These are phyloP conservation scores for Cercophora newfieldiana DNA, from an alignment of 495 filamentous ascomycete genomes.

Conservation along the genomic window DNA sequence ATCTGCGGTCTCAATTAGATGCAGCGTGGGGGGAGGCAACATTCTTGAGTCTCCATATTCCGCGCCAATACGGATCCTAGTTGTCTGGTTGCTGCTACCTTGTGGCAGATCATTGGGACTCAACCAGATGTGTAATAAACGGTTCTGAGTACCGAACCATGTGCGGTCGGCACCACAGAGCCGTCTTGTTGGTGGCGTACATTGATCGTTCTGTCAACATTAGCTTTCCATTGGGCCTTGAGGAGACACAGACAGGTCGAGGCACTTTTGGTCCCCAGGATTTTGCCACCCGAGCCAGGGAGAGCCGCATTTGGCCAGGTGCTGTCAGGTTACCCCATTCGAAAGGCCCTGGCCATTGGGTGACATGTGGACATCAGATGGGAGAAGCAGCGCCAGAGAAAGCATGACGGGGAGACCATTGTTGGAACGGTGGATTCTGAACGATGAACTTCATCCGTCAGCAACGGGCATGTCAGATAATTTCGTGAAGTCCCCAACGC, in stretches of 20 bases:
- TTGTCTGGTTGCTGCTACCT: neutral
- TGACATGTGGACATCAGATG: neutral
- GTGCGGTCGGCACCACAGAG: constrained; percentile 1
- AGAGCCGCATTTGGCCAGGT: neutral
- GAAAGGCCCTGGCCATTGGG: neutral
- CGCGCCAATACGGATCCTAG: neutral
- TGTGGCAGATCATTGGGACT: constrained; percentile 6
- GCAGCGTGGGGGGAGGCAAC: constrained; percentile 2
- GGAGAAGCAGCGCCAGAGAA: too few species aligned
- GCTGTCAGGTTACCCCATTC: neutral
- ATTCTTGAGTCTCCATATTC: neutral
- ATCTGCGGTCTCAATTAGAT: constrained; percentile 8
- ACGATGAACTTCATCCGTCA: too few species aligned
- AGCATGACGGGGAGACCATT: too few species aligned
- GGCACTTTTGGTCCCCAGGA: neutral
- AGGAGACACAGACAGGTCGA: constrained; percentile 1
- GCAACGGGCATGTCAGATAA: neutral
- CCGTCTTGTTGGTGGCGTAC: neutral
- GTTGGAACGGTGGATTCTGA: too few species aligned
- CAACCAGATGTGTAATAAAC: constrained; percentile 2
- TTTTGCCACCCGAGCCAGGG: constrained; percentile 3
- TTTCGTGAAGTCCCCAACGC: neutral
- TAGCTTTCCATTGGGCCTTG: neutral
- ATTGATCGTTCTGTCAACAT: neutral
- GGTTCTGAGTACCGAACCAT: neutral